A percentile compares a stretch with the other conserved stretches of the same genome.
These are phyloP conservation scores for Sugiyamaella mastotermitis DNA, from an alignment of 805 yeast genomes.

Conservation along the genomic window DNA sequence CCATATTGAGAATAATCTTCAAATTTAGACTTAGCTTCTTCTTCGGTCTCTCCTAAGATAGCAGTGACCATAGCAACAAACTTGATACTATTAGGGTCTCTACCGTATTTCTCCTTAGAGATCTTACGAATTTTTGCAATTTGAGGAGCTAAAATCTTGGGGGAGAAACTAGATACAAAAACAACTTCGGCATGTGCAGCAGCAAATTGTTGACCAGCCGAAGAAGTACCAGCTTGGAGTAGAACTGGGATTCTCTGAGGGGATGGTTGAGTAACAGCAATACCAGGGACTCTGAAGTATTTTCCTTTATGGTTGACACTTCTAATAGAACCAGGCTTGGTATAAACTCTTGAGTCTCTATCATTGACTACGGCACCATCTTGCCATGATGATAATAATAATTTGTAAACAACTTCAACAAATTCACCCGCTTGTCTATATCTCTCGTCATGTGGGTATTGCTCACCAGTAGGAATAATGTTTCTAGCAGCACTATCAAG, in stretches of 20 bases:
- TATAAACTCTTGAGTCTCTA: slow-evolving; percentile 12
- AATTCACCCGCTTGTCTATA: slow-evolving; percentile 37
- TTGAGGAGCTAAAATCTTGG: slow-evolving; percentile 27
- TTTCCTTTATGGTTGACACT: slow-evolving; percentile 38
- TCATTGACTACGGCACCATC: slow-evolving; percentile 35
- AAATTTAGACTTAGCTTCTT: slow-evolving; percentile 36
- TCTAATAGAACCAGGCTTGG: slow-evolving; percentile 33
- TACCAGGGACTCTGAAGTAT: slow-evolving; percentile 38
- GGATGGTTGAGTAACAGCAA: slow-evolving; percentile 39
- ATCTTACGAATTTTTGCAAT: slow-evolving; percentile 28
- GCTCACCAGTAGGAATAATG: slow-evolving; percentile 27
- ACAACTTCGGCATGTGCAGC: slow-evolving; percentile 39
- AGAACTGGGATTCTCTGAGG: slow-evolving; percentile 32
- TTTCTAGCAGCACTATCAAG: slow-evolving; percentile 39
- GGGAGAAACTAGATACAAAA: slow-evolving; percentile 32
- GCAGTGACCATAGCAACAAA: slow-evolving; percentile 33
- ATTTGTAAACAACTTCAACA: slow-evolving; percentile 33
- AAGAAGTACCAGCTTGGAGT: slow-evolving; percentile 40
- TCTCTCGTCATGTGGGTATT: slow-evolving; percentile 37
- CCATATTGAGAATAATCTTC: slow-evolving; percentile 29
- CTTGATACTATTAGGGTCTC: slow-evolving; percentile 34
- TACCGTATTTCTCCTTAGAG: slow-evolving; percentile 28
- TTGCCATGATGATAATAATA: slow-evolving; percentile 38
- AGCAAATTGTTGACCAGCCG: slow-evolving; percentile 36
- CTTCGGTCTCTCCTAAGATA: slow-evolving; percentile 35